Percentiles rank a stretch among this genome's conserved stretches.
phyloP scores from a whole-genome alignment of 768 basidiomycete species.

The Podaxis sp. region DNA sequence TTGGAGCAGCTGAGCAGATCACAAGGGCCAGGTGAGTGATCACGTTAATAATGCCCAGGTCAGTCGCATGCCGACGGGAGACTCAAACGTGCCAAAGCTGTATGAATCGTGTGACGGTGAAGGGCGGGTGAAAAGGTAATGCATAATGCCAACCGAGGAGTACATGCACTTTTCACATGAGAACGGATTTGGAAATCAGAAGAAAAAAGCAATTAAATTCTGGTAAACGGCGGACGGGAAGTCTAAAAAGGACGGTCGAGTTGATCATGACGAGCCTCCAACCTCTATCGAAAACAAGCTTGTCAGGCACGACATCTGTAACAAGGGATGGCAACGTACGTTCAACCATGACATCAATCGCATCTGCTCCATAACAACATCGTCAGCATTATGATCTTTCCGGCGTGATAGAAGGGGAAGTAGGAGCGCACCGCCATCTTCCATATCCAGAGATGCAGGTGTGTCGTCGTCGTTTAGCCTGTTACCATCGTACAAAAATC shows the following conservation, averaged over 20 bases:
- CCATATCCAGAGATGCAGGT: slow-evolving; percentile 82
- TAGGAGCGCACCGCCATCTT: slow-evolving; percentile 69
- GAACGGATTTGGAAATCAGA: neutral
- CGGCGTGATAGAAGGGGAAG: neutral
- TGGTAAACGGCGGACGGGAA: neutral
- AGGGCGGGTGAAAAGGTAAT: too few relatives aligned
- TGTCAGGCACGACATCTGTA: slow-evolving; percentile 13
- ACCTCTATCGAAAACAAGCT: slow-evolving; percentile 36
- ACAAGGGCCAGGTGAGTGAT: neutral
- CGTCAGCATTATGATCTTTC: slow-evolving; percentile 7
- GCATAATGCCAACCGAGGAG: neutral
- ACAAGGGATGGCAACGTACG: slow-evolving; percentile 52
- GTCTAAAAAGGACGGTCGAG: slow-evolving; percentile 11
- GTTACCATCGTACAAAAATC: slow-evolving; percentile 88
- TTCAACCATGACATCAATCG: slow-evolving; percentile 97
- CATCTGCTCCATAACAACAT: slow-evolving; percentile 47
- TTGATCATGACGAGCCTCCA: slow-evolving; percentile 34
- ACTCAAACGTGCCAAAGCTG: too few relatives aligned
- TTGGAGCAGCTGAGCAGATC: neutral
- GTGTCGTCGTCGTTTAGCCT: slow-evolving; percentile 91
- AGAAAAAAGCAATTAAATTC: slow-evolving; percentile 5
- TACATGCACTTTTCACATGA: neutral
- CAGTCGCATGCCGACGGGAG: neutral
- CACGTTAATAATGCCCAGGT: neutral
- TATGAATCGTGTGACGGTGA: too few relatives aligned